Base-by-base conservation (phyloP, 1,139 yeast species). In the Pichia sp. region DNA sequence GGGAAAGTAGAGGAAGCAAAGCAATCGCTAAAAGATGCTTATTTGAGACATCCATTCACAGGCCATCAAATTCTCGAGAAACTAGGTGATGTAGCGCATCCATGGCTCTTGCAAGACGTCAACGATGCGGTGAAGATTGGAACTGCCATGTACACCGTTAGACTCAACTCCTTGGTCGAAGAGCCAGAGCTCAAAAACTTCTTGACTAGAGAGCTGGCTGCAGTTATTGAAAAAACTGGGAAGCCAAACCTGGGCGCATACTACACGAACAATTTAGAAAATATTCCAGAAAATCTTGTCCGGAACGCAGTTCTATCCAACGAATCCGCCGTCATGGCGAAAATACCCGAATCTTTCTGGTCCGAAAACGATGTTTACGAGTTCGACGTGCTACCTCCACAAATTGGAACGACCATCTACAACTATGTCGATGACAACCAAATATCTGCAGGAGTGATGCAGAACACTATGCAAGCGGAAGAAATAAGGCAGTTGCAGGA, bases 331-430 rank as follows among this genome's bases (percentile, higher is more conserved):
- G 76, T 84, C 0, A 82, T 86, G 87, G 89, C 88, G 1, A 78
- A 79, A 60, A 73, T 86, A 16, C 95, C 95, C 0, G 66, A 75
- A 45, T 64, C 70, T 1, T 74, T 85, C n/a, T 87, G 90, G 87
- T 75, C 77, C 1, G 67, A 79, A 47, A 75, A 82, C 57, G 87
- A 84, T 55, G 75, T 82, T 15, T 81, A 75, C 62, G 95, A 87
- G 61, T 87, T 79, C 65, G 95, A 87, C 67, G 79, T 84, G 2
- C 68, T 86, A 23, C 92, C 93, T 1, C 90, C 92, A 11, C 67
- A 64, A 30, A 63, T 68, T 19, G 74, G 70, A 0, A 80, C 78
- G 49, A 62, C 67, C 0, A 67, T 78, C 13, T 69, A 69, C 45
- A 70, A 72, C 50, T 72, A 72, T 55, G 68, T 76, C 13, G 75